phyloP scores from a whole-genome alignment of 2,329 filamentous ascomycete genomes.

The Leptoxyphium fumago region DNA sequence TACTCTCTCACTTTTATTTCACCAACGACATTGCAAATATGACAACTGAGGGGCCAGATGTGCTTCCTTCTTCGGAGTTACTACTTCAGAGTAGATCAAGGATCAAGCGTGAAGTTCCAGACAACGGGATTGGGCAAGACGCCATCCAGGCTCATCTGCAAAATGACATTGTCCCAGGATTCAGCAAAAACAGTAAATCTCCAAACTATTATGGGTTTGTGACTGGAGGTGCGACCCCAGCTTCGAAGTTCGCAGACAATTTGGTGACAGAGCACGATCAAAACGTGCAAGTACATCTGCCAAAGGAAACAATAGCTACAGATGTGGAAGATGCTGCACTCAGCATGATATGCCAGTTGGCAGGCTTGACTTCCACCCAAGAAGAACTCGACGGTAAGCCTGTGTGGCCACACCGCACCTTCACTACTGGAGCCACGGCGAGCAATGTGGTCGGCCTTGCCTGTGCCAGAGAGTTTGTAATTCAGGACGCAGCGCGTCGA shows the following conservation, averaged over 20 bases:
- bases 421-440: slow-evolving; percentile 60
- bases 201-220: slow-evolving; percentile 78
- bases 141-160: slow-evolving; percentile 29
- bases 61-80: slow-evolving; percentile 20
- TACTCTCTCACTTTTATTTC: not conserved
- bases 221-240: slow-evolving; percentile 64
- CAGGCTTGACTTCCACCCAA: slow-evolving; percentile 39
- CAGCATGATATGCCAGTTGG: slow-evolving; percentile 50
- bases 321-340: slow-evolving; percentile 62
- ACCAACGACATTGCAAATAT: not conserved
- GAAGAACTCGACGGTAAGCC: slow-evolving; percentile 2
- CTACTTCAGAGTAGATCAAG: slow-evolving; percentile 19
- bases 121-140: slow-evolving; percentile 28
- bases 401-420: slow-evolving; percentile 57
- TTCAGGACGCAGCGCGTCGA: slow-evolving; percentile 31
- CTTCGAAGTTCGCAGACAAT: slow-evolving; percentile 69
- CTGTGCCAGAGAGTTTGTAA: slow-evolving; percentile 54
- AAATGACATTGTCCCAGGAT: slow-evolving; percentile 36
- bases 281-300: slow-evolving; percentile 71
- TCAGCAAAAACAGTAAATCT: slow-evolving; percentile 51
- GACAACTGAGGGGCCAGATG: slow-evolving; percentile 3
- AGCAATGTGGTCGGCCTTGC: slow-evolving; percentile 52
- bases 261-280: slow-evolving; percentile 71
- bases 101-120: slow-evolving; percentile 24
- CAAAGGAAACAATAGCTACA: slow-evolving; percentile 59